Base-by-base conservation (phyloP, 495 filamentous ascomycete species). In the Podospora appendiculata region DNA sequence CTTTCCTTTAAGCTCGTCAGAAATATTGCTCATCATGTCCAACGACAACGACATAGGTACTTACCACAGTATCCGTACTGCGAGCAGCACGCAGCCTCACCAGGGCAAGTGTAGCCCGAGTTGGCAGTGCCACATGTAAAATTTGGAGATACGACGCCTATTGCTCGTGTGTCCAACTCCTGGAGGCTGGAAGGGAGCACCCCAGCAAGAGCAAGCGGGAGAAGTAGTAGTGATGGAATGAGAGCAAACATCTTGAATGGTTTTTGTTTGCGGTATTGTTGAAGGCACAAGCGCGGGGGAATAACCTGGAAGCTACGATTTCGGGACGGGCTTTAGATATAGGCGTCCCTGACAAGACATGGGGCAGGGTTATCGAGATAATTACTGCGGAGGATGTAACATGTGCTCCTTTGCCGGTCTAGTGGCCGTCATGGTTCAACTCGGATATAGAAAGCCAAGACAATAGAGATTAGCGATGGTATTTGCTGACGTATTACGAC, bases 51-150 rank as follows among this genome's bases (percentile, higher is more conserved):
- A 25, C 5, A 25, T 5, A 25, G 25, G 25, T 5, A 25, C 25
- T 62, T 43, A 25, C 68, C 68, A 47, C 68, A 70, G 55, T 64
- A 69, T 32, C 68, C 68, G 52, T 58, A 65, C 14, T 55, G 41
- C 13, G 66, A 70, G 59, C 68, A 69, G 59, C 68, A 69, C 17
- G 64, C 59, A 3, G 51, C 60, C 4, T 45, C 54, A 2, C 53
- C 43, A 0, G 68, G 66, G 57, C 68, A 70, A 12, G 68, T 70
- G 57, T 66, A 64, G 3, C 62, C 64, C 2, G 57, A 50, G 46
- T 64, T 64, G 19, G 53, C 32, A 7, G 57, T 18, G 18, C 68
- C 68, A 50, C 68, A 70, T 4, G 64, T 69, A 34, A 54, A 54
- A 55, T 70, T 63, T 13, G 66, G 66, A 18, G 67, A 68, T 8